Conservation (phyloP, 202 grass and related monocot species). For the Dendrocalamus latiflorus region DNA sequence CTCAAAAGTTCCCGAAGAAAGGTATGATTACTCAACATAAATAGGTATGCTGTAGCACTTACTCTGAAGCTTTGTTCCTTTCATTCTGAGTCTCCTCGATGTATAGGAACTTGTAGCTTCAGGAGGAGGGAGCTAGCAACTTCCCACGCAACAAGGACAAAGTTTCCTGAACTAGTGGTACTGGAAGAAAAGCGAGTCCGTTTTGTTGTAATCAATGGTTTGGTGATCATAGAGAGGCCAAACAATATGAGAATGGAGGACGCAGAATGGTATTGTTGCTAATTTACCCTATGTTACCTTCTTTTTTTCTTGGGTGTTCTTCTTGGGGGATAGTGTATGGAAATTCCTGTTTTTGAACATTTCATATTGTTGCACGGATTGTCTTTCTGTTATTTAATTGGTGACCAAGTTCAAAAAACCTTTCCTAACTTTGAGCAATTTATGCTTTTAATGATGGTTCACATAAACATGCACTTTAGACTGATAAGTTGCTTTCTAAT, state of each 20-base stretch:
- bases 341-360: neutral
- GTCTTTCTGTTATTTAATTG: neutral
- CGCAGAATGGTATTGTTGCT: slow-evolving; percentile 57
- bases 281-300: neutral
- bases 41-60: neutral
- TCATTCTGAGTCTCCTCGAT: slow-evolving; percentile 4
- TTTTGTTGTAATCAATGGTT: slow-evolving; percentile 89
- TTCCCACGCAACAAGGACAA: slow-evolving; percentile 64
- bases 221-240: slow-evolving; percentile 73
- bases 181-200: slow-evolving; percentile 94
- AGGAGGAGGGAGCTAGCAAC: slow-evolving; percentile 90
- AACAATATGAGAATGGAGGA: slow-evolving; percentile 58
- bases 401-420: neutral
- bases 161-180: slow-evolving; percentile 83
- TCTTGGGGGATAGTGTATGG: neutral
- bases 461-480: neutral
- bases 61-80: slow-evolving; percentile 4
- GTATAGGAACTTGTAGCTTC: slow-evolving; percentile 72
- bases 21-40: slow-evolving; percentile 27
- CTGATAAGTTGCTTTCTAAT: neutral
- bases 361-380: neutral
- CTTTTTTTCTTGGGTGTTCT: neutral
- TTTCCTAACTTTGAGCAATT: neutral
- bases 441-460: neutral
- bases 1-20: slow-evolving; percentile 80